Percentiles rank a stretch among this genome's conserved stretches.
These are phyloP conservation scores for Erysimum cheiri DNA, from an alignment of 441 rosid genomes.

Conservation along the genomic window DNA sequence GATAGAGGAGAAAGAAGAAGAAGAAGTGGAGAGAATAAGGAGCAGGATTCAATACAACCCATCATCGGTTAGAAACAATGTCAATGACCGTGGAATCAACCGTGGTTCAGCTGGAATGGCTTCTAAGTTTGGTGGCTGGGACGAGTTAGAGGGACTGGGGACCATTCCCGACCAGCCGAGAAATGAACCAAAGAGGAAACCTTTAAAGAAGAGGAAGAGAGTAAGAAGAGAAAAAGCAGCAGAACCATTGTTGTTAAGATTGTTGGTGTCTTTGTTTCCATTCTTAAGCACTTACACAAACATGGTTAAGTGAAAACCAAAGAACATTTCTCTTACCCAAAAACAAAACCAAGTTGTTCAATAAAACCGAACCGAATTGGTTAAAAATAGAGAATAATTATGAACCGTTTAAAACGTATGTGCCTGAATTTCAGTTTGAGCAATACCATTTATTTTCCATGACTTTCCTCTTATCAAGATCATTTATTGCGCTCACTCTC, in stretches of 20 bases:
- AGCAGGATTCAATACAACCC: conserved; percentile 39
- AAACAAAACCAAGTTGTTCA: conserved; percentile 2
- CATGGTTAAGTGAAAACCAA: conserved; percentile 46
- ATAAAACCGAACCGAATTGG: not conserved
- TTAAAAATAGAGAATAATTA: conserved; percentile 20
- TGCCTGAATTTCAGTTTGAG: conserved; percentile 2
- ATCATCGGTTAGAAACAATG: conserved; percentile 46
- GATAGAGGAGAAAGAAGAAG: conserved; percentile 36
- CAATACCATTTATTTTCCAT: conserved; percentile 27
- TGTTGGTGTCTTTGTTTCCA: conserved; percentile 78
- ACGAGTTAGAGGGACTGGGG: conserved; percentile 53
- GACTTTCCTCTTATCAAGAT: conserved; percentile 44
- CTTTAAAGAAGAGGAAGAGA: conserved; percentile 44
- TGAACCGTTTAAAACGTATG: conserved; percentile 22
- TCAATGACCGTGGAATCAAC: conserved; percentile 39
- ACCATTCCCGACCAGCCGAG: conserved; percentile 28
- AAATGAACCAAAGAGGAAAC: conserved; percentile 37
- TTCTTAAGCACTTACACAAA: conserved; percentile 73
- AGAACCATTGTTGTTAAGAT: conserved; percentile 68
- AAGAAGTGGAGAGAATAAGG: conserved; percentile 36
- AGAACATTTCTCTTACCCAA: not conserved
- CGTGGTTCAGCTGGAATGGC: conserved; percentile 23
- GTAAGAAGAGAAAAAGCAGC: conserved; percentile 46
- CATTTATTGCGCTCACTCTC: conserved; percentile 39
- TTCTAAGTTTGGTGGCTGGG: conserved; percentile 82